Base-by-base conservation (phyloP, 164 flowering plant genomes). In the Brasenia schreberi region DNA sequence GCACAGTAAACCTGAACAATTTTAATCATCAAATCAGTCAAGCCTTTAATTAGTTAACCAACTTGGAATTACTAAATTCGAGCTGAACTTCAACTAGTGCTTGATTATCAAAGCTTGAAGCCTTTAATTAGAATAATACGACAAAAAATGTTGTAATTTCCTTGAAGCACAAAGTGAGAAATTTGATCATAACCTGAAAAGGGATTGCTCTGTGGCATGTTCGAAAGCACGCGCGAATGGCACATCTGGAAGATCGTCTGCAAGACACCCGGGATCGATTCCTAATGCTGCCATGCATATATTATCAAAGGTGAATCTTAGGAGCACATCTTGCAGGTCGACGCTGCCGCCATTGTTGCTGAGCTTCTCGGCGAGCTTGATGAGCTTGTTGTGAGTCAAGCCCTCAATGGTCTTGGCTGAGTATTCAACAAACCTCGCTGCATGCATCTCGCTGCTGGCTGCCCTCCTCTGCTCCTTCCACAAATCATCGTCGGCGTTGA, bases 211-310 rank as follows among this genome's bases (percentile, higher is more conserved):
- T 0, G 85, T 79, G 0, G 97, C 95, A 6, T 81, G 73, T 71
- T 88, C 95, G 66, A 88, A 90, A 0, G 97, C 97, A 39, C 69
- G 78, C 0, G 88, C 90, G 42, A 88, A 83, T 0, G 85, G 86
- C 18, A 82, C 73, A 18, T 78, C 75, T 0, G 90, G 90, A 4
- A 79, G 66, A 27, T 79, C 77, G 0, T 75, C 58, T 18, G 71
- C 77, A 67, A 85, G 71, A 68, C 85, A 84, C 3, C 79, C 83
- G 0, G 90, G 84, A 66, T 90, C 85, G 27, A 83, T 73, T 0
- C 92, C 95, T 18, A 90, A 75, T 0, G 88, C 87, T 0, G 80
- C 77, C 9, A 64, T 64, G 74, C 90, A 90, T 7, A 87, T 81
- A 66, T 83, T 84, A 65, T 90, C 97, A 39, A 88, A 88, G 0